phyloP scores from a whole-genome alignment of 2,329 filamentous ascomycete species.

The Orbilia oligospora region DNA sequence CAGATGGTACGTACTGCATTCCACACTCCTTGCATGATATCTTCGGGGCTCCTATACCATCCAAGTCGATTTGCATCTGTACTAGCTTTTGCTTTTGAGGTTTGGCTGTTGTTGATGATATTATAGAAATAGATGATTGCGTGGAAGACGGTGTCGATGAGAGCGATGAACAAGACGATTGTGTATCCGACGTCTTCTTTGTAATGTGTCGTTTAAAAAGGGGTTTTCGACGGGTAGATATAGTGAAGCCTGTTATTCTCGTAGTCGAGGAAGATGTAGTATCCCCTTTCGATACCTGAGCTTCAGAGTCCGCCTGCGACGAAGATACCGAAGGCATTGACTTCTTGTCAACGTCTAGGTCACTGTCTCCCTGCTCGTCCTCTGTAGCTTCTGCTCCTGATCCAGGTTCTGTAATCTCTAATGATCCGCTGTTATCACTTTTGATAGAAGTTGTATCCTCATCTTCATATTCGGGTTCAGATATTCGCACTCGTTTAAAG shows the following conservation, averaged over 20 bases:
- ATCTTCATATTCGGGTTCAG: constrained; percentile 1
- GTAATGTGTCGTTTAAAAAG: constrained; percentile 49
- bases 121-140: constrained; percentile 12
- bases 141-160: constrained; percentile 8
- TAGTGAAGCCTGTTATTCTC: constrained; percentile 36
- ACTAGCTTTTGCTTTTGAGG: constrained; percentile 23
- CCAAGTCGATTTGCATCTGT: constrained; percentile 60
- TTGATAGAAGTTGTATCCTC: background rate
- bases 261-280: background rate
- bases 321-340: background rate
- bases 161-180: background rate
- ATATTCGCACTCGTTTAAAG: constrained; percentile 45
- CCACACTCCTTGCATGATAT: constrained; percentile 73
- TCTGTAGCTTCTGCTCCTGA: background rate
- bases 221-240: constrained; percentile 48
- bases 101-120: constrained; percentile 2
- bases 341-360: background rate
- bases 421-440: background rate
- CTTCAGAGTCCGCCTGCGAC: background rate
- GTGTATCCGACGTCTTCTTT: constrained; percentile 26
- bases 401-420: background rate
- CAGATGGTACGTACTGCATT: constrained; percentile 78
- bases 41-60: constrained; percentile 51
- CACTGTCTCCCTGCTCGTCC: background rate
- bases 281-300: background rate